These are phyloP conservation scores for Alternaria tenuissima DNA, from an alignment of 2,329 filamentous ascomycete species.

Conservation along the genomic window DNA sequence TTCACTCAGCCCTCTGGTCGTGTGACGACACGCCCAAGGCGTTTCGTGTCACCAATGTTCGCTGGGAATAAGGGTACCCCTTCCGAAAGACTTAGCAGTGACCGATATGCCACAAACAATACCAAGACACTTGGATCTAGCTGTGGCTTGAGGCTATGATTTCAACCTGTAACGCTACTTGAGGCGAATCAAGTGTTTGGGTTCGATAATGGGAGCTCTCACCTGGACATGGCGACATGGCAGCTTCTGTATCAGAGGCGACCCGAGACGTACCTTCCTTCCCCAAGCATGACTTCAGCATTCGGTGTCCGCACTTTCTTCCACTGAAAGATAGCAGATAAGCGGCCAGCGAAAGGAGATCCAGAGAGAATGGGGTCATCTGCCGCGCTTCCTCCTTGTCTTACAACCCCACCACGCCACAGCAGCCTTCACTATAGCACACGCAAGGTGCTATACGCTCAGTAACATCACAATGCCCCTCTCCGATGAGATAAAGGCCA, in stretches of 20 bases:
- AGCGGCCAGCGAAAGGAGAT: background rate
- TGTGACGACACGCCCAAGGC: background rate
- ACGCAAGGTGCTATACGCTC: background rate
- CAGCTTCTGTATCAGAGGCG: background rate
- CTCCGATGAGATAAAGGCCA: background rate
- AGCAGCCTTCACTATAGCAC: slow-evolving; percentile 1
- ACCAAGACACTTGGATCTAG: background rate
- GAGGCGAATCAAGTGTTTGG: background rate
- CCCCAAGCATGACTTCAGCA: background rate
- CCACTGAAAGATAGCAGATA: background rate
- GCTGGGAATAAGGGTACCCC: background rate
- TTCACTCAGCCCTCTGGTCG: background rate
- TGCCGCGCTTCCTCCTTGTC: background rate
- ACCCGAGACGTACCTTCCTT: slow-evolving; percentile 1
- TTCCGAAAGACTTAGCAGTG: background rate
- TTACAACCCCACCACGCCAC: background rate
- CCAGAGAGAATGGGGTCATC: background rate
- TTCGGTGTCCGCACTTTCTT: background rate
- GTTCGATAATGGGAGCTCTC: background rate
- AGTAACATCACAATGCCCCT: background rate
- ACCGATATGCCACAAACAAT: slow-evolving; percentile 10
- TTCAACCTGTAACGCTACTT: background rate
- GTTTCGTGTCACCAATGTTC: background rate
- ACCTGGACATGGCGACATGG: background rate
- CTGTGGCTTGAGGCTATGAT: background rate